A percentile compares a stretch with the other conserved stretches of the same genome.
Conservation (phyloP, 331 rosid species). For the Spiraea crenata region DNA sequence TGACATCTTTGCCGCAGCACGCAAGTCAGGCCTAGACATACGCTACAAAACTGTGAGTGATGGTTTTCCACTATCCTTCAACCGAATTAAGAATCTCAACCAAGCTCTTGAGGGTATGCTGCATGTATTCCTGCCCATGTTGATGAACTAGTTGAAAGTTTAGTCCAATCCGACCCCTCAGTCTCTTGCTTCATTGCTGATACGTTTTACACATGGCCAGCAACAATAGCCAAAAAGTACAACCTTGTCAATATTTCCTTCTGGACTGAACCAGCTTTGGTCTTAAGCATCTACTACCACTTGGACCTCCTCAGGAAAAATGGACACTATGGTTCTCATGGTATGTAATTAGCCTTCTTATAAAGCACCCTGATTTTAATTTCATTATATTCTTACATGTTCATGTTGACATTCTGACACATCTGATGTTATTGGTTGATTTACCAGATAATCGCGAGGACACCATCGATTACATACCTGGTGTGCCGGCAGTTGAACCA, state of each 20-base stretch:
- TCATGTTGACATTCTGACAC: too few species aligned
- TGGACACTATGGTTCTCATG: slow-evolving; percentile 32
- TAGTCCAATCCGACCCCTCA: slow-evolving; percentile 24
- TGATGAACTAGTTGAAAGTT: slow-evolving; percentile 30
- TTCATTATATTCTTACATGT: too few species aligned
- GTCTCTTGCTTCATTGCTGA: slow-evolving; percentile 35
- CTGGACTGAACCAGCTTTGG: slow-evolving; percentile 42
- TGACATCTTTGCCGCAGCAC: slow-evolving; percentile 21
- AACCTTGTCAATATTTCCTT: slow-evolving; percentile 35
- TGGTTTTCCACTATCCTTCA: slow-evolving; percentile 21
- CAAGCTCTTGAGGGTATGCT: slow-evolving; percentile 13
- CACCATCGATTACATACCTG: slow-evolving; percentile 36
- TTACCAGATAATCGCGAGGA: slow-evolving; percentile 28
- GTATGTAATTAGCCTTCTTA: neutral
- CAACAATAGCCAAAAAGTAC: slow-evolving; percentile 27
- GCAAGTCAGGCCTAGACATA: slow-evolving; percentile 27
- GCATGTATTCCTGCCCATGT: slow-evolving; percentile 24
- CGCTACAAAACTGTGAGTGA: slow-evolving; percentile 31
- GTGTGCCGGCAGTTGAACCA: slow-evolving; percentile 28
- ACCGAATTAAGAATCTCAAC: slow-evolving; percentile 22
- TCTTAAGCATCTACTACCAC: slow-evolving; percentile 28
- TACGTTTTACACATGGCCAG: slow-evolving; percentile 27
- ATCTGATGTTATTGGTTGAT: neutral
- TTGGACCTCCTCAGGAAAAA: slow-evolving; percentile 30
- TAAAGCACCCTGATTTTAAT: neutral